Evolutionary conservation across 139 green algal genomes (phyloP).

Genomic region (Closterium sp.): DNA sequence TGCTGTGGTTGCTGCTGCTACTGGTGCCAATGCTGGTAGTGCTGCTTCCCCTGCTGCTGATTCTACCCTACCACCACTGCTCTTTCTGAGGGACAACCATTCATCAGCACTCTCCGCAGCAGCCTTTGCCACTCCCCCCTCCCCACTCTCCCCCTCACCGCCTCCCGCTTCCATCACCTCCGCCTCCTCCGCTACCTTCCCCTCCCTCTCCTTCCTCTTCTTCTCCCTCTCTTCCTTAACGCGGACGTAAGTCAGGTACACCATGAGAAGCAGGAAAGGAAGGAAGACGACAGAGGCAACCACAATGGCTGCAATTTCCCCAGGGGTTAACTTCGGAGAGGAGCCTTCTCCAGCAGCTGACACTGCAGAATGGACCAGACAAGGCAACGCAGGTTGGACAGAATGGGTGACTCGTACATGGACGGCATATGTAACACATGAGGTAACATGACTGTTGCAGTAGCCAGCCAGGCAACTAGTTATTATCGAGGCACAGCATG

Average conservation of each 20-base stretch:
- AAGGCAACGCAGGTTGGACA: not conserved
- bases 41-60: not conserved
- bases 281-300: not conserved
- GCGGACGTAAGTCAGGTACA: not conserved
- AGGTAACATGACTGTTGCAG: too few relatives aligned
- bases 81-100: not conserved
- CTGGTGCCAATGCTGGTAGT: not conserved
- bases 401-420: not conserved
- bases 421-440: too few relatives aligned
- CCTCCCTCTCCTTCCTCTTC: not conserved
- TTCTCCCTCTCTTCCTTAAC: not conserved
- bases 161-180: not conserved
- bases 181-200: not conserved
- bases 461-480: too few relatives aligned
- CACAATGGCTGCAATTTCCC: not conserved
- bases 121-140: not conserved
- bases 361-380: not conserved
- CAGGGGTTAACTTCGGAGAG: not conserved
- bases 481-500: too few relatives aligned
- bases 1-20: not conserved
- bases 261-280: not conserved
- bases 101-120: not conserved
- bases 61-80: not conserved
- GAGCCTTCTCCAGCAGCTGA: not conserved
- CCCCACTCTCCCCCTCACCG: not conserved